Evolutionary conservation across 495 filamentous ascomycete species (phyloP), one percentile per base, ranked within the genome.

Genomic region (Penicillium cinerascens): DNA sequence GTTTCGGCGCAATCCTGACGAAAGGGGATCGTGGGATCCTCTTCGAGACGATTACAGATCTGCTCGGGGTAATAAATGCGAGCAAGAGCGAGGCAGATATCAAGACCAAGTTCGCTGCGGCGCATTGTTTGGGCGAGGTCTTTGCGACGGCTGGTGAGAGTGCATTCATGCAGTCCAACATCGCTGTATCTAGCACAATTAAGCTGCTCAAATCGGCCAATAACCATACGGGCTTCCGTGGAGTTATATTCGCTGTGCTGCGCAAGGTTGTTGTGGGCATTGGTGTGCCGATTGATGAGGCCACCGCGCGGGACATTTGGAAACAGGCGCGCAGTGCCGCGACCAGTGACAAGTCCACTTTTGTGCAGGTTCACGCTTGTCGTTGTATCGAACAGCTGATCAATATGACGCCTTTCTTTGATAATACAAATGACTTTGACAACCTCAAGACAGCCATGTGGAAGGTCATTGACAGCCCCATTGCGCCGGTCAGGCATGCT

Each of bases 111-210:
- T 91, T 96, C 81, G 92, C 92, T 2, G 92, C 92, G 13, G 89
- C 87, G 29, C 80, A 87, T 62, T 97, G 91, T 65, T 59, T 99
- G 52, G 93, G 93, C 29, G 89, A 92, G 66, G 81, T 97, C 22
- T 96, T 91, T 66, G 88, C 84, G 40, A 80, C 85, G 15, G 93
- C 93, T 6, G 93, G 93, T 25, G 92, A 96, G 66, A 97, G 93
- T 69, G 93, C 91, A 17, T 89, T 96, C 68, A 85, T 86, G 55
- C 76, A 95, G 59, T 87, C 92, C 51, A 84, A 82, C 44, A 67
- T 95, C 51, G 84, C 82, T 2, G 89, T 83, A 42, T 79, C 84
- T 2, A 78, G 82, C 22, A 69, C 92, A 39, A 60, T 96, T 45
- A 91, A 92, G 67, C 71, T 92, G 0, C 65, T 96, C 48, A 99